Evolutionary conservation across 2,329 filamentous ascomycete species (phyloP), one percentile per base, ranked within the genome.

Genomic region (Metarhizium album): DNA sequence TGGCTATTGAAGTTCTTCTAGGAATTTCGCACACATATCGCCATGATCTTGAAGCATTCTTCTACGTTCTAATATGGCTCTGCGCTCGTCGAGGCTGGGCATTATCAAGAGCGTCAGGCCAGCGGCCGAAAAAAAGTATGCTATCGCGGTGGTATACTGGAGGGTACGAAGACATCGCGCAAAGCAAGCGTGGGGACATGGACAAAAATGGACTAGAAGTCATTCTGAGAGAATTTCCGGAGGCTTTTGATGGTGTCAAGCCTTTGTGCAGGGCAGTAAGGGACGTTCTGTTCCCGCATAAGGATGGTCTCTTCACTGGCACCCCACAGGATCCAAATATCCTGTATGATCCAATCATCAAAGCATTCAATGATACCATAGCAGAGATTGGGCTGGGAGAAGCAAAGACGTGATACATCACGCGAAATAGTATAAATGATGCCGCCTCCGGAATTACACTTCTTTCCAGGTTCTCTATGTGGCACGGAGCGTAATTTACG

Each of bases 221-320:
- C 33, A 42, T 48, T 29, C 24, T 48, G 47, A 42, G 24, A 27
- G 48, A 49, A 22, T 49, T 35, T 42, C 24, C 38, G 18, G 13
- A 37, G 27, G 29, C 22, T n/a, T 35, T 22, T 22, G 23, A 35
- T 20, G 6, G 40, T 37, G 42, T 33, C 24, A 49, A 45, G 18
- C 29, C 35, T 29, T 29, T 45, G 42, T 45, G 42, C 20, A 24
- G 42, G 23, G 14, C n/a, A 18, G 27, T 45, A 27, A 3, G 48
- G 14, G 48, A 33, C 5, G 31, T 49, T 16, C 24, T 49, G 22
- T 49, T 49, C 42, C 48, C 48, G 11, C 48, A 37, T 29, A 45
- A 45, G 24, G 42, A 45, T 37, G 38, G 37, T 38, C 49, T 51
- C n/a, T 51, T 51, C 27, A 42, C 33, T 38, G 45, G 49, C 33